These are phyloP conservation scores for Saccharum spontaneum DNA, from an alignment of 176 grass and related monocot genomes.

Conservation along the genomic window DNA sequence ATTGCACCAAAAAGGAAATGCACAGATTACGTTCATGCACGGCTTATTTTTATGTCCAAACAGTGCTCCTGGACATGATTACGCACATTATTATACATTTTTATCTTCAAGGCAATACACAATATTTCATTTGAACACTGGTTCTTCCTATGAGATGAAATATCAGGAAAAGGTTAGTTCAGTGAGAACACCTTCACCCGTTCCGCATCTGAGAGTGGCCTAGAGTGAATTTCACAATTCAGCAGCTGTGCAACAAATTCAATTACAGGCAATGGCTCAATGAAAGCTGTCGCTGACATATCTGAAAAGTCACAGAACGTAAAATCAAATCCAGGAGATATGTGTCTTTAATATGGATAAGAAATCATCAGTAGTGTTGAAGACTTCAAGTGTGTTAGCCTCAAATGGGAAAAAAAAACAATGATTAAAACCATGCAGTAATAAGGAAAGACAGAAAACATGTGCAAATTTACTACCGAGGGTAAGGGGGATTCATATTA, in stretches of 20 bases:
- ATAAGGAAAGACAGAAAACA: background rate
- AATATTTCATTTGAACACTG: background rate
- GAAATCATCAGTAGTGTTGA: background rate
- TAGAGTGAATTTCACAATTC: slow-evolving; percentile 60
- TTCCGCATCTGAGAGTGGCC: slow-evolving; percentile 66
- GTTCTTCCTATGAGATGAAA: background rate
- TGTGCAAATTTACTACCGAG: background rate
- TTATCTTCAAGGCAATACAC: background rate
- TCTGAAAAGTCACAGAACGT: slow-evolving; percentile 45
- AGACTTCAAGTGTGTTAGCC: background rate
- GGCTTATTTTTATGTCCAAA: background rate
- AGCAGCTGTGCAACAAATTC: slow-evolving; percentile 62
- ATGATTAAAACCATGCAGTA: background rate
- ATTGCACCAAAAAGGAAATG: background rate
- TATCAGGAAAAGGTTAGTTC: slow-evolving; percentile 12
- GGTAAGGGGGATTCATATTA: slow-evolving; percentile 21
- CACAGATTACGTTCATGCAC: background rate
- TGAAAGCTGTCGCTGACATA: slow-evolving; percentile 86
- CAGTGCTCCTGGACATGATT: too few relatives aligned
- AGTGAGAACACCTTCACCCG: slow-evolving; percentile 70
- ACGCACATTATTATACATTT: background rate
- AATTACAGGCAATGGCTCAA: slow-evolving; percentile 78
- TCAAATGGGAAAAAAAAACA: background rate
- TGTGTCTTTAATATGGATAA: background rate
- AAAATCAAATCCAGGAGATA: background rate